Conservation (phyloP, 805 yeast species). For the Candida patagonica region DNA sequence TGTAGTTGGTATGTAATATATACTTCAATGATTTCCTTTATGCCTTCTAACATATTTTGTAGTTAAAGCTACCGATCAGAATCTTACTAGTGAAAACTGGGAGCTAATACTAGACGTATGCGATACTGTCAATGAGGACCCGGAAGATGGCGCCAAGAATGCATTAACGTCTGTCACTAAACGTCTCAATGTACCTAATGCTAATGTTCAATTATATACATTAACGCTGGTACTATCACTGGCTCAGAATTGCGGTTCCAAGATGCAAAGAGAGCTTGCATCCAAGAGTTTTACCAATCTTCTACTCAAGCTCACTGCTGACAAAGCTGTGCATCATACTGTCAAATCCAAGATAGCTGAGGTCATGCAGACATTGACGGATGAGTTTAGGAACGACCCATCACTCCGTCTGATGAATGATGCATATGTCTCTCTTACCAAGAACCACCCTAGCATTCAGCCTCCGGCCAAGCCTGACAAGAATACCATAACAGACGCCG, state of each 20-base stretch:
- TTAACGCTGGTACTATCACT: conserved; percentile 44
- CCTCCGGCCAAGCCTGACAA: conserved; percentile 55
- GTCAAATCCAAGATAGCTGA: conserved; percentile 61
- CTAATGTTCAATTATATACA: conserved; percentile 55
- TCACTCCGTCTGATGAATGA: conserved; percentile 62
- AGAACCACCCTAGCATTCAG: conserved; percentile 31
- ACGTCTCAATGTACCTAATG: conserved; percentile 45
- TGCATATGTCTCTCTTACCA: conserved; percentile 42
- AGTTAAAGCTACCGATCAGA: conserved; percentile 53
- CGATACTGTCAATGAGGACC: conserved; percentile 52
- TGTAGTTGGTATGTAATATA: conserved; percentile 13
- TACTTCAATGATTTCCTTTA: neutral
- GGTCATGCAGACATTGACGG: conserved; percentile 55
- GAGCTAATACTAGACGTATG: conserved; percentile 54
- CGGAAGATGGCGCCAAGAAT: conserved; percentile 44
- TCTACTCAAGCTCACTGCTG: conserved; percentile 43
- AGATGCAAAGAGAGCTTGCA: conserved; percentile 54
- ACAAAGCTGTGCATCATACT: conserved; percentile 48
- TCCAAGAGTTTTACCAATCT: conserved; percentile 43
- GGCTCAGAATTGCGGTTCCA: conserved; percentile 72
- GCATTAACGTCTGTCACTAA: conserved; percentile 39
- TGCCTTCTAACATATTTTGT: neutral
- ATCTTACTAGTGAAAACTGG: conserved; percentile 61
- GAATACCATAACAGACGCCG: conserved; percentile 36
- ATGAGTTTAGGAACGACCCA: conserved; percentile 63